Conservation (phyloP, 2,329 filamentous ascomycete genomes). For the Chlorencoelia australis region DNA sequence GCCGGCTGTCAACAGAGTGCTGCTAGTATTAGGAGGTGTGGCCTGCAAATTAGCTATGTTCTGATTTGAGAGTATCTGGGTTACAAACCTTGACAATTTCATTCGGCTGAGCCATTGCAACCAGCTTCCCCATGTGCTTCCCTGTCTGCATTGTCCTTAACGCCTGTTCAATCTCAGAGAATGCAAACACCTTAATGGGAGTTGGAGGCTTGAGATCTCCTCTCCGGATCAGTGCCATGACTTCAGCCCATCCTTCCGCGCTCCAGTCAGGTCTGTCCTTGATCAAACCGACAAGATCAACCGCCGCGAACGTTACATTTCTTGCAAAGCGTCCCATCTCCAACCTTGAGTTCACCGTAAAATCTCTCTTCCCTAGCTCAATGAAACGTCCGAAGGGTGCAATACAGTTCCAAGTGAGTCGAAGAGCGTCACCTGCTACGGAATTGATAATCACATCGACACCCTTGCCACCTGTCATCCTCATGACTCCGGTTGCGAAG, state of each 20-base stretch:
- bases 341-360: neutral
- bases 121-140: slow-evolving; percentile 13
- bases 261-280: neutral
- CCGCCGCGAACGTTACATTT: slow-evolving; percentile 3
- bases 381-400: neutral
- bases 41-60: no score
- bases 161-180: slow-evolving; percentile 21
- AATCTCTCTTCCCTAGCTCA: neutral
- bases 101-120: slow-evolving; percentile 31
- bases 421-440: neutral
- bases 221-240: neutral
- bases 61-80: neutral
- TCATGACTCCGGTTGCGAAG: neutral
- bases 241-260: neutral
- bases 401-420: neutral
- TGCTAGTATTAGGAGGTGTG: no score
- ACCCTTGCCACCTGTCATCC: neutral
- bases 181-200: neutral
- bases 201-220: neutral
- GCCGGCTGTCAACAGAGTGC: no score
- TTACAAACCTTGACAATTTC: slow-evolving; percentile 33
- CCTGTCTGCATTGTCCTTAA: slow-evolving; percentile 18
- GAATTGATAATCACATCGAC: slow-evolving; percentile 1
- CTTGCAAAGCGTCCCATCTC: neutral
- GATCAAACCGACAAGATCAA: slow-evolving; percentile 3